Conservation (phyloP, 331 rosid genomes). For the Prunus yedoensis region DNA sequence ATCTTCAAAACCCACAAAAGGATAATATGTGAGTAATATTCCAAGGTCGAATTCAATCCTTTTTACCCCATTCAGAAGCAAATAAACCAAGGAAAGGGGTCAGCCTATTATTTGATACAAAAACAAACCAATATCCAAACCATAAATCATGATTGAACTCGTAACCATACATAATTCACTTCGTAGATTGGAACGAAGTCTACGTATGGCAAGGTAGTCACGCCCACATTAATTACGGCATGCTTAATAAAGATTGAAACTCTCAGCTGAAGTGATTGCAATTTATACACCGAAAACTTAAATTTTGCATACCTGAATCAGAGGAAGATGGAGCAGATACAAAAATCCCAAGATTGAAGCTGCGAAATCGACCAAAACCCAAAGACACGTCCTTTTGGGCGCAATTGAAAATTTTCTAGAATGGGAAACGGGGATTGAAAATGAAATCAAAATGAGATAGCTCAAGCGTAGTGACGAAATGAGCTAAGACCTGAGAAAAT, state of each 20-base stretch:
- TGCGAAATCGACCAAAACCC: slow-evolving; percentile 28
- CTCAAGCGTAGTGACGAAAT: slow-evolving; percentile 29
- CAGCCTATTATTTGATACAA: slow-evolving; percentile 5
- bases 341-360: slow-evolving; percentile 22
- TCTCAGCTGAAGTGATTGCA: slow-evolving; percentile 21
- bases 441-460: slow-evolving; percentile 17
- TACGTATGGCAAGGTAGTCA: not conserved
- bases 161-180: not conserved
- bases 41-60: slow-evolving; percentile 24
- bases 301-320: slow-evolving; percentile 41
- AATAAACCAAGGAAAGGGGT: slow-evolving; percentile 24
- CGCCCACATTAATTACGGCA: slow-evolving; percentile 7
- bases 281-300: slow-evolving; percentile 11
- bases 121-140: slow-evolving; percentile 14
- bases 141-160: slow-evolving; percentile 19
- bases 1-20: slow-evolving; percentile 36
- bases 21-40: slow-evolving; percentile 17
- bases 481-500: slow-evolving; percentile 36
- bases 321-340: slow-evolving; percentile 14
- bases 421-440: not conserved
- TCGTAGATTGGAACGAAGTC: not conserved
- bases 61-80: slow-evolving; percentile 31
- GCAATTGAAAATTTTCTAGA: slow-evolving; percentile 19
- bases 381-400: slow-evolving; percentile 16
- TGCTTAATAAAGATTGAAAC: not conserved